These are phyloP conservation scores for Solanum pennellii DNA, from an alignment of 257 asterid genomes.

Conservation along the genomic window DNA sequence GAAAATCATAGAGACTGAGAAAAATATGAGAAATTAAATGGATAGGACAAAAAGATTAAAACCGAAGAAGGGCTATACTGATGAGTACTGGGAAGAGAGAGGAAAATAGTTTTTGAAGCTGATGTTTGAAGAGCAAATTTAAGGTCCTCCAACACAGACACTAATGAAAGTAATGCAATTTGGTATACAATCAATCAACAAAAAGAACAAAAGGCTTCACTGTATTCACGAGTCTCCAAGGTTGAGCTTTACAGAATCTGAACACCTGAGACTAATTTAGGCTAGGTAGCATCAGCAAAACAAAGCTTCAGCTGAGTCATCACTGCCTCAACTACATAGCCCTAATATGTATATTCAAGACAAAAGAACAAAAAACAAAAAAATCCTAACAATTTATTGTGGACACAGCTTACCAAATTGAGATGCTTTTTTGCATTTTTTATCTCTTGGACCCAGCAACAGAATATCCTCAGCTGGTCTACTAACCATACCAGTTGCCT, in stretches of 20 bases:
- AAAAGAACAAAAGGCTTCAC: neutral
- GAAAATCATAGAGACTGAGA: neutral
- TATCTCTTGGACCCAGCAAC: neutral
- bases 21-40: neutral
- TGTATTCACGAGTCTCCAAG: neutral
- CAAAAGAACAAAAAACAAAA: neutral
- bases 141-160: neutral
- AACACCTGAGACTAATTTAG: neutral
- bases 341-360: neutral
- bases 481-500: neutral
- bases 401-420: neutral
- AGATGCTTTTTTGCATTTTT: neutral
- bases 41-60: neutral
- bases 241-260: neutral
- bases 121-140: neutral
- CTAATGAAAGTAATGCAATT: neutral
- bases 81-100: neutral
- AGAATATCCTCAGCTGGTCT: neutral
- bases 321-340: neutral
- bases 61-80: neutral
- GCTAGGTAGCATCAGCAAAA: conserved; percentile 10
- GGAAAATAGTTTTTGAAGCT: neutral
- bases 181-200: neutral
- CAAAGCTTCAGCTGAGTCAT: neutral
- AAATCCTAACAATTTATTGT: neutral